These are phyloP conservation scores for Colletotrichum truncatum DNA, from an alignment of 2,329 filamentous ascomycete species.

Conservation along the genomic window DNA sequence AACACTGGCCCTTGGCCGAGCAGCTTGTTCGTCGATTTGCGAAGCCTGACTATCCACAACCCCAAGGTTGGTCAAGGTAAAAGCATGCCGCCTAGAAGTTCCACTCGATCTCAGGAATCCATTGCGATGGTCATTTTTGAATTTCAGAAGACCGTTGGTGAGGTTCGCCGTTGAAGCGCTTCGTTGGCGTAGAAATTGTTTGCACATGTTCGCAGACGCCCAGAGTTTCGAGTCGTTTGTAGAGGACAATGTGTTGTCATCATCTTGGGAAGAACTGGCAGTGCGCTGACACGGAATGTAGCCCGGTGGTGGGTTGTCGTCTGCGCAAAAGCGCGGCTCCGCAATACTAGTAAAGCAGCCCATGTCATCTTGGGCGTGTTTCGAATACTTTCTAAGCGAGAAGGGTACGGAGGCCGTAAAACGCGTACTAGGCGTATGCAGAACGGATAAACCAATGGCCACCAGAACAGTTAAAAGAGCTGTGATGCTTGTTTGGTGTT, in stretches of 20 bases:
- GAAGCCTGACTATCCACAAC: not conserved
- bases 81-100: not conserved
- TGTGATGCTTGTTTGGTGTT: not conserved
- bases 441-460: not conserved
- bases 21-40: not conserved
- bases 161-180: not conserved
- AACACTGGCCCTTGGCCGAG: not conserved
- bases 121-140: not conserved
- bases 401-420: not conserved
- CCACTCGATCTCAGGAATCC: not conserved
- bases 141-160: not conserved
- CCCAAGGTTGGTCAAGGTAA: not conserved
- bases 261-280: not conserved
- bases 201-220: not conserved
- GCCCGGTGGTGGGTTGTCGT: not conserved
- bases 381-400: not conserved
- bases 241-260: not conserved
- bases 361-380: not conserved
- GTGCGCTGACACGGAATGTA: not conserved
- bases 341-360: not conserved
- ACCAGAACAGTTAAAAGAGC: not conserved
- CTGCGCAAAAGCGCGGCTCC: conserved; percentile 2
- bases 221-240: not conserved
- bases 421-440: not conserved
- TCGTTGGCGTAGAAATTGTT: not conserved